These are phyloP conservation scores for Phytophthora foliorum DNA, from an alignment of 352 stramenopile species.

Conservation along the genomic window DNA sequence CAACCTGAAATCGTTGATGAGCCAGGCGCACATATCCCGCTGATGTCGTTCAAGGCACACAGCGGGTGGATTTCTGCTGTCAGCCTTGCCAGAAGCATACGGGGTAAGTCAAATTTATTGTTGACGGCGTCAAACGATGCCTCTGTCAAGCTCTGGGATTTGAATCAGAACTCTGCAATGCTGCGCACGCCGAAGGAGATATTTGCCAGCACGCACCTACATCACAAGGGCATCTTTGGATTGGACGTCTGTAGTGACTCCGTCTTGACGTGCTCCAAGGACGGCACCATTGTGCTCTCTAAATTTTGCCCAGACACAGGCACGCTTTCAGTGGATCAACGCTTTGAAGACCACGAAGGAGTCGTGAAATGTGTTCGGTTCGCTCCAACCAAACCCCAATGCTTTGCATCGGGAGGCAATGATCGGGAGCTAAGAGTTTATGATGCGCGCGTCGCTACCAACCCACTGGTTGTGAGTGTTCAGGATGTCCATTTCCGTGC, in stretches of 20 bases:
- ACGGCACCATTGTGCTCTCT: slow-evolving; percentile 50
- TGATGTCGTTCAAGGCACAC: slow-evolving; percentile 70
- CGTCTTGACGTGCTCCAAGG: slow-evolving; percentile 65
- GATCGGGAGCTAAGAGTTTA: slow-evolving; percentile 56
- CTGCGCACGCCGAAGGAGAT: slow-evolving; percentile 39
- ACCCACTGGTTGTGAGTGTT: slow-evolving; percentile 20
- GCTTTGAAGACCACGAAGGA: slow-evolving; percentile 49
- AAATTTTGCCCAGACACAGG: slow-evolving; percentile 30
- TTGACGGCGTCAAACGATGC: slow-evolving; percentile 62
- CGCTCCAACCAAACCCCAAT: slow-evolving; percentile 21
- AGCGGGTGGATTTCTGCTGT: slow-evolving; percentile 62
- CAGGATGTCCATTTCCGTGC: slow-evolving; percentile 38
- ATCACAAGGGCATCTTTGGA: slow-evolving; percentile 58
- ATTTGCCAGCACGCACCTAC: slow-evolving; percentile 39
- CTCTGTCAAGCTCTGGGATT: slow-evolving; percentile 63
- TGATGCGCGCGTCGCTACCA: slow-evolving; percentile 30
- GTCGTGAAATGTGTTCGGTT: slow-evolving; percentile 66
- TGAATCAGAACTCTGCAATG: slow-evolving; percentile 47
- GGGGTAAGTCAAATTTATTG: slow-evolving; percentile 43
- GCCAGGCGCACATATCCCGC: slow-evolving; percentile 26
- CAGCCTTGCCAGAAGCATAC: slow-evolving; percentile 44
- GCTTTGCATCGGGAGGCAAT: slow-evolving; percentile 60
- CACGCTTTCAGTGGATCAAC: slow-evolving; percentile 27
- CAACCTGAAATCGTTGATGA: slow-evolving; percentile 22
- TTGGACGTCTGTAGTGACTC: slow-evolving; percentile 48